Base-by-base conservation (phyloP, 768 basidiomycete species). In the Leccinum rimulosum region DNA sequence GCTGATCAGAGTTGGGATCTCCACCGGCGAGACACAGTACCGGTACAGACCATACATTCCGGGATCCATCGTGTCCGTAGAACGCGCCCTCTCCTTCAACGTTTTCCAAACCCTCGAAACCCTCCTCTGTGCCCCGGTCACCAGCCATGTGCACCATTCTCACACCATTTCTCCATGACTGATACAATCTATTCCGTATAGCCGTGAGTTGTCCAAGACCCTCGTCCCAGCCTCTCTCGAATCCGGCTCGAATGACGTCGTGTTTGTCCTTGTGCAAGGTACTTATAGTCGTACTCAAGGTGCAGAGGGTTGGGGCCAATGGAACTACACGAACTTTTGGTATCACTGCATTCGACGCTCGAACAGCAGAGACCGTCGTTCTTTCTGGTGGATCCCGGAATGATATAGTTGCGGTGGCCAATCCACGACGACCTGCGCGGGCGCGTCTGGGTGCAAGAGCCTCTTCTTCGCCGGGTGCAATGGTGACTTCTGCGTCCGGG, bases 401-500 rank as follows among this genome's bases (percentile, higher is more conserved):
- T 5, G 87, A 87, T 62, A 91, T 79, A 3, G 85, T 83, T 6
- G 89, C 81, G 1, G 81, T 82, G 4, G 87, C 84, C n/a, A 91
- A 60, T 9, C 87, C 87, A 47, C 77, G 79, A 38, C 88, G 77
- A 17, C 87, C 88, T 30, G 70, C 75, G 36, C 73, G 75, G 62
- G 66, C 51, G 33, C 67, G 71, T 59, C 70, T 63, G 17, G 52
- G 48, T 28, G 45, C 51, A 27, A 12, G 55, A 22, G 50, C 47
- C 3, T 30, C 58, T 40, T 62, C 57, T 40, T 62, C 57, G 11
- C 43, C 19, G 19, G 30, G 49, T 19, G 4, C 55, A 6, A 11
- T 30, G 17, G 9, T 28, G 50, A 15, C 8, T 1, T 52, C 57
- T 30, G 40, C 12, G 25, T 48, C 50, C 3, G 25, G 7, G 30